A percentile compares a stretch with the other conserved stretches of the same genome.
Evolutionary conservation across 2,329 filamentous ascomycete species (phyloP).

Genomic region (Diaporthe ilicicola): DNA sequence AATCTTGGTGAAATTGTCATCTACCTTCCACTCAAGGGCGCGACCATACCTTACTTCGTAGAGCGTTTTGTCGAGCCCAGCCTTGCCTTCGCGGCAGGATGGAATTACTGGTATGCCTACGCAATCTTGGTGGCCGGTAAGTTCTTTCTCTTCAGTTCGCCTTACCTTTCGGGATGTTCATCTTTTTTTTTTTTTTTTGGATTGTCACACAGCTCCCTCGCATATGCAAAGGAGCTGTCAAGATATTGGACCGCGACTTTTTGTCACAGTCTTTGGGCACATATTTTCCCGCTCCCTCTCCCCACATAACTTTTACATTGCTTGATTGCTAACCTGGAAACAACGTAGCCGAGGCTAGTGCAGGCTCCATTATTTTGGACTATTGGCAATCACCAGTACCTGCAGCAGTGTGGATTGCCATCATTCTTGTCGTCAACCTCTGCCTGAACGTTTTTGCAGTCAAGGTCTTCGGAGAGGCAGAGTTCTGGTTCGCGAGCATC

Average conservation of each 20-base stretch:
- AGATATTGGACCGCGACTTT: not conserved
- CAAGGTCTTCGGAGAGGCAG: slow-evolving; percentile 34
- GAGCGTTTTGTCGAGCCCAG: slow-evolving; percentile 71
- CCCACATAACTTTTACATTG: not conserved
- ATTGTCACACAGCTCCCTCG: too few species aligned
- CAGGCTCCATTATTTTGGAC: slow-evolving; percentile 54
- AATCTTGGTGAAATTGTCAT: slow-evolving; percentile 78
- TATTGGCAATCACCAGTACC: slow-evolving; percentile 37
- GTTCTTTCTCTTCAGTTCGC: not conserved
- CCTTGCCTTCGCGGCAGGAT: slow-evolving; percentile 63
- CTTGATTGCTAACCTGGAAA: not conserved
- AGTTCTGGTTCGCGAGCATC: slow-evolving; percentile 38
- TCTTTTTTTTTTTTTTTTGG: not conserved
- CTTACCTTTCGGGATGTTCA: too few species aligned
- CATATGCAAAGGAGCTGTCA: not conserved
- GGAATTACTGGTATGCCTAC: slow-evolving; percentile 59
- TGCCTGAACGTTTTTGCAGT: slow-evolving; percentile 31
- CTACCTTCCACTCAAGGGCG: slow-evolving; percentile 78
- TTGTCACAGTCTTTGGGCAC: too few species aligned
- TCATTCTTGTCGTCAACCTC: slow-evolving; percentile 31
- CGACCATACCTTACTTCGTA: slow-evolving; percentile 80
- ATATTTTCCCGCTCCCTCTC: not conserved
- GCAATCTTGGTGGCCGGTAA: slow-evolving; percentile 51
- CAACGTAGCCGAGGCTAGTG: slow-evolving; percentile 49
- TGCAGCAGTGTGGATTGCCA: slow-evolving; percentile 32